Percentiles rank a stretch among this genome's conserved stretches.
phyloP scores from a whole-genome alignment of 1,139 yeast genomes.

The Lodderomyces parapsilosis region DNA sequence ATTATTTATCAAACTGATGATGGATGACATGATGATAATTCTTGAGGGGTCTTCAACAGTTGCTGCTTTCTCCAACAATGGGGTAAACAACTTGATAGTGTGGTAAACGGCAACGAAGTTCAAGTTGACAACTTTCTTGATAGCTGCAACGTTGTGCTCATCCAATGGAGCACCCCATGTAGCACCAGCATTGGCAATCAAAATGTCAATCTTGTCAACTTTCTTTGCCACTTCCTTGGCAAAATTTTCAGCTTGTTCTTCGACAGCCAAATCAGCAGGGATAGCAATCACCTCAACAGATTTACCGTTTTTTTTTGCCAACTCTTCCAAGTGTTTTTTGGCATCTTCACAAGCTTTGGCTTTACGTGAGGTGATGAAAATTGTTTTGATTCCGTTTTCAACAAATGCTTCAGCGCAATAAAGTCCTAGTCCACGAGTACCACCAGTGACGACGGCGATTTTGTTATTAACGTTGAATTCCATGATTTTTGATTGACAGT shows the following conservation, averaged over 20 bases:
- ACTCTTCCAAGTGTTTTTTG: conserved; percentile 46
- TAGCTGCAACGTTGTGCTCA: conserved; percentile 60
- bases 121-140: conserved; percentile 63
- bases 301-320: conserved; percentile 43
- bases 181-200: conserved; percentile 81
- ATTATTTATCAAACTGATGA: conserved; percentile 45
- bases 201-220: conserved; percentile 54
- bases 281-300: conserved; percentile 49
- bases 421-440: conserved; percentile 73
- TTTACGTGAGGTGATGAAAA: conserved; percentile 69
- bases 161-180: conserved; percentile 73
- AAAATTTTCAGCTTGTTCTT: conserved; percentile 50
- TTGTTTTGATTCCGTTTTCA: conserved; percentile 60
- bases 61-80: conserved; percentile 56
- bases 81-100: conserved; percentile 61
- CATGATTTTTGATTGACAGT: neutral
- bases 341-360: conserved; percentile 63
- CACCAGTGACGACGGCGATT: conserved; percentile 75
- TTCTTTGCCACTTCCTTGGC: conserved; percentile 39
- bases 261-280: conserved; percentile 60
- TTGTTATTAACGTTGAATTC: conserved; percentile 53
- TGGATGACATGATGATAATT: conserved; percentile 66
- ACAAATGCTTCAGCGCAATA: conserved; percentile 67
- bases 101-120: conserved; percentile 73
- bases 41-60: conserved; percentile 62